A percentile compares a stretch with the other conserved stretches of the same genome.
Conservation (phyloP, 768 basidiomycete genomes). For the Lactarius hengduanensis region DNA sequence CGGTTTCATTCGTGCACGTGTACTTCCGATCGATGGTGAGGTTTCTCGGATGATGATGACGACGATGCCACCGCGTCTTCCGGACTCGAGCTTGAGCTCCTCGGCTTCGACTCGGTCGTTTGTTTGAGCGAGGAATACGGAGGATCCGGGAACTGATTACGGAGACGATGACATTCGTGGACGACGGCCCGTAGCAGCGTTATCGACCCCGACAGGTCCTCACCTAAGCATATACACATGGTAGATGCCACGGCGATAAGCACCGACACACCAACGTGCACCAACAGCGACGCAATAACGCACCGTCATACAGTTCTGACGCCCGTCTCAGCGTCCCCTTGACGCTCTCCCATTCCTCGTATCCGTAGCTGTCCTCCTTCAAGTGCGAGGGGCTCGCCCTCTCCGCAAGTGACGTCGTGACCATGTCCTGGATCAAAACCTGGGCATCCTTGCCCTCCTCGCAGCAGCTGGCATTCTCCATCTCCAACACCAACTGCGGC, state of each 20-base stretch:
- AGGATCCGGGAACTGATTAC: conserved; percentile 54
- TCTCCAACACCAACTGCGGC: not conserved
- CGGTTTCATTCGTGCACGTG: not conserved
- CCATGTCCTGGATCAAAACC: conserved; percentile 17
- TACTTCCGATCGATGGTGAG: not conserved
- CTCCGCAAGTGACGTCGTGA: conserved; percentile 27
- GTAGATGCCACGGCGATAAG: conserved; percentile 7
- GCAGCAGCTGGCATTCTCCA: not conserved
- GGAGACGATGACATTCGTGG: conserved; percentile 66
- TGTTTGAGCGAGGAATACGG: conserved; percentile 40
- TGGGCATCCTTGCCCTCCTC: not conserved
- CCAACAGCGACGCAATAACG: conserved; percentile 28
- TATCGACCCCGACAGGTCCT: conserved; percentile 49
- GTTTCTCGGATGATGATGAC: not conserved
- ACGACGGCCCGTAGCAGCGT: conserved; percentile 60
- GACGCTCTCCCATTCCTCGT: conserved; percentile 65
- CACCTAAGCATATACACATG: conserved; percentile 35
- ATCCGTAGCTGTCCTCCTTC: conserved; percentile 15
- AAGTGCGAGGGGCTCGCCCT: not conserved
- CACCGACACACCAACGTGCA: not conserved
- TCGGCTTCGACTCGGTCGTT: not conserved
- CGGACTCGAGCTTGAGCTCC: conserved; percentile 1
- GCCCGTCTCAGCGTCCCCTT: conserved; percentile 62
- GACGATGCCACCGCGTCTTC: not conserved
- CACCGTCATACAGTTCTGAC: conserved; percentile 58